Evolutionary conservation across 768 basidiomycete genomes (phyloP), one percentile per base, ranked within the genome.

Genomic region (Porphyrellus cyaneotinctus): DNA sequence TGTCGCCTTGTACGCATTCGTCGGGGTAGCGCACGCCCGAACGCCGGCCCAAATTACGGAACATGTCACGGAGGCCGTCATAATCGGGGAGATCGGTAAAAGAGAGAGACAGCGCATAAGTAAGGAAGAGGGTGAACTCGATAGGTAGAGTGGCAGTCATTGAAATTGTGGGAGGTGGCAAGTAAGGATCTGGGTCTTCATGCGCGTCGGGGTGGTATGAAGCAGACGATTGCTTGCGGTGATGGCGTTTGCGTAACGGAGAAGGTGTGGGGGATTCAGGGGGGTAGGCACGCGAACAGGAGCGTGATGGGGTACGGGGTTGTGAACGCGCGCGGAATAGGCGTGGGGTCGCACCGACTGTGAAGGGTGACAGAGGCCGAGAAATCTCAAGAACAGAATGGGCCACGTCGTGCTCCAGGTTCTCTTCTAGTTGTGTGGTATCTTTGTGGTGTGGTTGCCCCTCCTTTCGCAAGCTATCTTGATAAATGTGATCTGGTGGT

Each of bases 51-150:
- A 86, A 64, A 4, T 77, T 79, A 15, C 78, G 76, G 68, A 93
- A 90, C 41, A 91, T 78, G 41, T 78, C 80, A 38, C 91, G 78
- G 22, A 93, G 74, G 24, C 91, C 91, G 39, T 84, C 85, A 61
- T 94, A 95, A 69, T 95, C 92, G 11, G 91, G 92, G 36, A 90
- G 76, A 72, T 94, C 91, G 62, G 89, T 89, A 60, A 93, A 94
- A 57, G 86, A 86, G 32, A 95, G 81, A 2, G 83, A 83, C 41
- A 91, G 81, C 20, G 87, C 83, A 71, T 94, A 94, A 41, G 70
- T 70, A 69, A 86, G 87, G 59, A 92, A 78, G 49, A 90, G 80
- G 57, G 86, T 87, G 53, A 92, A 90, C 70, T 93, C 90, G 43
- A 83, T 77, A 14, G 88, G 89, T 50, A 92, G 81, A 6, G 86